Percentiles rank a stretch among this genome's conserved stretches.
Evolutionary conservation across 140 eudicot species (phyloP).

Genomic region (Oenanthe javanica): DNA sequence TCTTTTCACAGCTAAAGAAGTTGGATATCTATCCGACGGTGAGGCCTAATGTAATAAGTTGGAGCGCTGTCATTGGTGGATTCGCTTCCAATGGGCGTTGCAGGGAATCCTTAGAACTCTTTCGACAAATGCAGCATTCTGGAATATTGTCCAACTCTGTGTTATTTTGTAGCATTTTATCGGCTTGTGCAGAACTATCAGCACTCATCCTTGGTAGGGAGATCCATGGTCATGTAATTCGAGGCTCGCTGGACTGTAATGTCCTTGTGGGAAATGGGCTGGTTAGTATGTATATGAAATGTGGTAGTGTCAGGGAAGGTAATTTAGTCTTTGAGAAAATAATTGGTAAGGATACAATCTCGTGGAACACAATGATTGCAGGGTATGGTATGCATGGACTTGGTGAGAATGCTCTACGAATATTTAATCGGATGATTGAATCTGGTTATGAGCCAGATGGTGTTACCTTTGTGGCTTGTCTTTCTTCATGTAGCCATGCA

Average conservation of each 20-base stretch:
- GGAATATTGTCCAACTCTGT: conserved; percentile 46
- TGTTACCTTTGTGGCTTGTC: conserved; percentile 67
- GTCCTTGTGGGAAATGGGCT: conserved; percentile 48
- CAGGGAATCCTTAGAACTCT: conserved; percentile 48
- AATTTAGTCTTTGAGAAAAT: conserved; percentile 32
- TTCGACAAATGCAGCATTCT: conserved; percentile 48
- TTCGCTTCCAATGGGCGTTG: conserved; percentile 47
- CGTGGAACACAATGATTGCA: conserved; percentile 73
- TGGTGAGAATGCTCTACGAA: conserved; percentile 36
- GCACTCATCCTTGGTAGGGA: conserved; percentile 40
- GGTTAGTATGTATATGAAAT: conserved; percentile 64
- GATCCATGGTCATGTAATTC: conserved; percentile 49
- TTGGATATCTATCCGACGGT: conserved; percentile 14
- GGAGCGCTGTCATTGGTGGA: conserved; percentile 61
- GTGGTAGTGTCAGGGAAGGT: conserved; percentile 49
- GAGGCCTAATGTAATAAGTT: conserved; percentile 55
- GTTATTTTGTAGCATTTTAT: conserved; percentile 44
- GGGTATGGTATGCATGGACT: conserved; percentile 77
- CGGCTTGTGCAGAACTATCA: conserved; percentile 62
- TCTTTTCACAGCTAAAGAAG: conserved; percentile 34
- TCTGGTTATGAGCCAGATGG: conserved; percentile 50
- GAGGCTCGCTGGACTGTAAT: conserved; percentile 20
- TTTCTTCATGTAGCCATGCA: conserved; percentile 70
- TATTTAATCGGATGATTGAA: conserved; percentile 36
- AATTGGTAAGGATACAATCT: conserved; percentile 30